A percentile compares a stretch with the other conserved stretches of the same genome.
These are phyloP conservation scores for Neodidymelliopsis sp. DNA, from an alignment of 2,329 filamentous ascomycete species.

Conservation along the genomic window DNA sequence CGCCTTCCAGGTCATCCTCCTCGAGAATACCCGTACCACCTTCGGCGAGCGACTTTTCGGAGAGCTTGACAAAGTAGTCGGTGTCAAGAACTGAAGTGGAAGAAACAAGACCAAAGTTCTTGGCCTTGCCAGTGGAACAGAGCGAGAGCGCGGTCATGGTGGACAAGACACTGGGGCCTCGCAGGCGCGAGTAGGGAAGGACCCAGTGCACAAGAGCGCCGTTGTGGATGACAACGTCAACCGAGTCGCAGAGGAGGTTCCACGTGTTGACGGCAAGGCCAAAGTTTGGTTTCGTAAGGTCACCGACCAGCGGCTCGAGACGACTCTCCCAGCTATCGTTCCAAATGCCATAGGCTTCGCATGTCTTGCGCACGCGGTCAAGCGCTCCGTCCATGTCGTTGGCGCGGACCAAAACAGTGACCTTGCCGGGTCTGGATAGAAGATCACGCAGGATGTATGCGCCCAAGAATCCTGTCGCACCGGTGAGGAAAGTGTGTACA, in stretches of 20 bases:
- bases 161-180: constrained; percentile 78
- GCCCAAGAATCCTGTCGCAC: constrained; percentile 89
- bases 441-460: constrained; percentile 80
- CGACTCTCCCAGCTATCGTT: constrained; percentile 69
- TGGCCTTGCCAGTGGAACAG: constrained; percentile 78
- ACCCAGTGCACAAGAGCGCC: constrained; percentile 80
- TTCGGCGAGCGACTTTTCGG: constrained; percentile 65
- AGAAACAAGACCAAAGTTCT: constrained; percentile 81
- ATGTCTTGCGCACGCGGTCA: constrained; percentile 70
- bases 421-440: constrained; percentile 68
- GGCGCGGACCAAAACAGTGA: constrained; percentile 79
- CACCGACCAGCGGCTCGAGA: constrained; percentile 74
- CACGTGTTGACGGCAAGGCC: constrained; percentile 73
- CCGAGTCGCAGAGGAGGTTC: constrained; percentile 69
- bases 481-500: constrained; percentile 80
- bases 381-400: constrained; percentile 67
- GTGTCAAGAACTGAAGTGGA: constrained; percentile 85
- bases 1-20: constrained; percentile 79
- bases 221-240: constrained; percentile 79
- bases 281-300: constrained; percentile 75
- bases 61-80: constrained; percentile 79
- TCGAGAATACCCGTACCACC: constrained; percentile 74
- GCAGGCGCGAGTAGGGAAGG: constrained; percentile 74
- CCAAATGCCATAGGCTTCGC: constrained; percentile 83
- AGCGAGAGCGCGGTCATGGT: constrained; percentile 79